phyloP scores from a whole-genome alignment of 176 grass and related monocot genomes.

The Hordeum marinum region DNA sequence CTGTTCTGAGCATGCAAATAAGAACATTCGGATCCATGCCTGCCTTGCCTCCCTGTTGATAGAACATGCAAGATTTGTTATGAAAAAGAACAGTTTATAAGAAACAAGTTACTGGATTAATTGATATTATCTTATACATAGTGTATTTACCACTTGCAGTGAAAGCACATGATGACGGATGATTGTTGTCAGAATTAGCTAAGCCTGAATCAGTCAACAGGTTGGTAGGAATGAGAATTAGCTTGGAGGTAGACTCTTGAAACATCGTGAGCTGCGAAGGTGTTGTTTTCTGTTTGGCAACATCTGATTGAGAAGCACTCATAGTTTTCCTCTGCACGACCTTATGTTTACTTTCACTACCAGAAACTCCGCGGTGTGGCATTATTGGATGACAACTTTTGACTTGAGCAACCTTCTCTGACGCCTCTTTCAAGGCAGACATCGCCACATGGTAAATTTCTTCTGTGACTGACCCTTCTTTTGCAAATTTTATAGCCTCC shows the following conservation, averaged over 20 bases:
- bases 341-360: conserved; percentile 26
- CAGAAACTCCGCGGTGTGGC: conserved; percentile 1
- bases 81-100: conserved; percentile 7
- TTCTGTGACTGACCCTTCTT: conserved; percentile 79
- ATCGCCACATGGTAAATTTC: conserved; percentile 80
- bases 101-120: not conserved
- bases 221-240: conserved; percentile 43
- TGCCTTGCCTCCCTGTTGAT: conserved; percentile 5
- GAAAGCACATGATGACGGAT: conserved; percentile 10
- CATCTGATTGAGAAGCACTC: conserved; percentile 24
- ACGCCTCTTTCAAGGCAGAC: conserved; percentile 74
- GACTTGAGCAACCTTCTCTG: conserved; percentile 70
- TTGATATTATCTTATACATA: conserved; percentile 13
- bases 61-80: conserved; percentile 6
- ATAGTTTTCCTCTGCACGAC: conserved; percentile 18
- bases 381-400: conserved; percentile 36
- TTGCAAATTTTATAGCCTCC: conserved; percentile 83
- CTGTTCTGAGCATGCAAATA: conserved; percentile 29
- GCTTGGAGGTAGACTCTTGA: conserved; percentile 35
- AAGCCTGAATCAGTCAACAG: conserved; percentile 33
- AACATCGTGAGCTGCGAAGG: conserved; percentile 21
- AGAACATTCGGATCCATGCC: conserved; percentile 26
- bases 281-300: conserved; percentile 15
- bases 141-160: conserved; percentile 29
- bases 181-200: conserved; percentile 19